These are phyloP conservation scores for Eustoma russellianum DNA, from an alignment of 257 asterid species.

Conservation along the genomic window DNA sequence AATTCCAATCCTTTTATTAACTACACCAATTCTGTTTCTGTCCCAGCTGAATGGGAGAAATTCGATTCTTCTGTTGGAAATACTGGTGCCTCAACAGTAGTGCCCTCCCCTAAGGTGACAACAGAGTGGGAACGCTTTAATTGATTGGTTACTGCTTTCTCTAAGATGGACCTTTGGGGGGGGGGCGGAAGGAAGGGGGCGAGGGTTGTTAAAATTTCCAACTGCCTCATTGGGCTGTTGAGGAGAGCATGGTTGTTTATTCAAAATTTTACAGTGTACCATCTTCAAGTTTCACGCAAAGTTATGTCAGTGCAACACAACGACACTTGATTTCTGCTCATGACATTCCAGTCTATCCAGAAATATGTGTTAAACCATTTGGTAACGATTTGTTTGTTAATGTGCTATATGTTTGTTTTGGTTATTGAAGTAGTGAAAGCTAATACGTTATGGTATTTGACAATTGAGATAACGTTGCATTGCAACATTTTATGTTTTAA, in stretches of 20 bases:
- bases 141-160: slow-evolving; percentile 31
- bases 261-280: neutral
- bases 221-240: slow-evolving; percentile 3
- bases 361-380: neutral
- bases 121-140: slow-evolving; percentile 58
- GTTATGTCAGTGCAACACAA: neutral
- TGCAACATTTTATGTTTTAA: neutral
- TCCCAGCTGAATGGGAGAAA: slow-evolving; percentile 47
- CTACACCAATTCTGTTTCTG: slow-evolving; percentile 20
- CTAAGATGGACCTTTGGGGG: neutral
- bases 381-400: neutral
- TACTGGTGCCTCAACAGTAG: slow-evolving; percentile 13
- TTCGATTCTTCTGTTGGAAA: slow-evolving; percentile 39
- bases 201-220: neutral
- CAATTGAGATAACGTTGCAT: slow-evolving; percentile 2
- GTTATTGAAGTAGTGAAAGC: neutral
- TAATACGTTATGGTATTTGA: slow-evolving; percentile 8
- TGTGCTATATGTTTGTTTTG: neutral
- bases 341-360: neutral
- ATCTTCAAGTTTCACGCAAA: neutral
- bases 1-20: slow-evolving; percentile 36
- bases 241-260: neutral
- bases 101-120: slow-evolving; percentile 35
- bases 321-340: neutral
- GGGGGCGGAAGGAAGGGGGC: no score